These are phyloP conservation scores for Tuctoria greenei DNA, from an alignment of 176 grass and related monocot species.

Conservation along the genomic window DNA sequence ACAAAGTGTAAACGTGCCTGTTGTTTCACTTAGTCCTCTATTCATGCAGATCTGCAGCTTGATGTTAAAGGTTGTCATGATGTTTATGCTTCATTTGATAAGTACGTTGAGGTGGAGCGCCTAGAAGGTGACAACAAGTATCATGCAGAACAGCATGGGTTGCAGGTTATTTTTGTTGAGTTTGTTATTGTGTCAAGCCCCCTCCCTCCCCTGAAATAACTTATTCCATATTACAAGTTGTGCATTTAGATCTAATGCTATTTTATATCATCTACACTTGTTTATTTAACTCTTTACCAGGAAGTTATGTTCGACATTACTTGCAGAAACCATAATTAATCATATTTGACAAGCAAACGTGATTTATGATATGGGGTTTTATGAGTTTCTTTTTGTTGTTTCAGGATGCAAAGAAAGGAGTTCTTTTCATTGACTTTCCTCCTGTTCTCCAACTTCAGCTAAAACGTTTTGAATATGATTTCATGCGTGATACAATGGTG, in stretches of 20 bases:
- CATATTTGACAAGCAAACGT: background rate
- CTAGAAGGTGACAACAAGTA: conserved; percentile 98
- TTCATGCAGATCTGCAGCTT: conserved; percentile 84
- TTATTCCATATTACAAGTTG: background rate
- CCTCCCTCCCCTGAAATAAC: too few species aligned
- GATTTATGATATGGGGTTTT: conserved; percentile 8
- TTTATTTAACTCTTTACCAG: background rate
- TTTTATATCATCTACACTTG: background rate
- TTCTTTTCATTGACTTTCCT: conserved; percentile 97
- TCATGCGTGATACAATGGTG: conserved; percentile 99
- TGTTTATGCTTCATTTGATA: conserved; percentile 97
- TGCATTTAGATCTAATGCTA: background rate
- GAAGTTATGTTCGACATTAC: too few species aligned
- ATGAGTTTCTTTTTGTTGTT: conserved; percentile 29
- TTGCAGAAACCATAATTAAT: background rate
- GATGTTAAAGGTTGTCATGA: conserved; percentile 97
- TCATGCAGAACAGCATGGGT: conserved; percentile 83
- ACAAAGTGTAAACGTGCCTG: conserved; percentile 8
- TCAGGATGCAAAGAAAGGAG: conserved; percentile 99
- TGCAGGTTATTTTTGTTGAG: conserved; percentile 62
- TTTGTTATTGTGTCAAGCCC: background rate
- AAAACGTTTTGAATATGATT: conserved; percentile 99
- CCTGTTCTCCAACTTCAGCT: conserved; percentile 99
- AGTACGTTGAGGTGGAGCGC: conserved; percentile 93
- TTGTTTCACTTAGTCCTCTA: conserved; percentile 27